These are phyloP conservation scores for Ochetophila trinervis DNA, from an alignment of 306 rosid genomes.

Conservation along the genomic window DNA sequence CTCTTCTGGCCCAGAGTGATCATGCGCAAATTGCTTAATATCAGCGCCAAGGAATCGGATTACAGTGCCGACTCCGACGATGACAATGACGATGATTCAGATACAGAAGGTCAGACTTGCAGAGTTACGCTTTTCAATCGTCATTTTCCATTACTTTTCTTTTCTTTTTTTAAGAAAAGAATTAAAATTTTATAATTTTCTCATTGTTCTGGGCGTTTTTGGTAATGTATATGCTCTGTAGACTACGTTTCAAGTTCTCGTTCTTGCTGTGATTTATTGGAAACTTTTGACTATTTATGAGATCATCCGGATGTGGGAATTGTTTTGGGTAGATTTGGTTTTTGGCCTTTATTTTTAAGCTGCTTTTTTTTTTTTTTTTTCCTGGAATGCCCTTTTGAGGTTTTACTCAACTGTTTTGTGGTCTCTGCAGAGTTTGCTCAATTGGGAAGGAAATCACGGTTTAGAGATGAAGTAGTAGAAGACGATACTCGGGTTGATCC, in stretches of 20 bases:
- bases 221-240: background rate
- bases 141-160: background rate
- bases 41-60: constrained; percentile 52
- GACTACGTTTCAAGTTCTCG: background rate
- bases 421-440: constrained; percentile 28
- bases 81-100: constrained; percentile 46
- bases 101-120: constrained; percentile 41
- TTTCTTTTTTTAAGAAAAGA: no score
- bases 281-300: constrained; percentile 1
- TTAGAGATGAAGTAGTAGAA: constrained; percentile 23
- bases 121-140: background rate
- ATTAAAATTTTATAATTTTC: background rate
- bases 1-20: constrained; percentile 70
- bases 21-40: constrained; percentile 78
- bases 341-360: background rate
- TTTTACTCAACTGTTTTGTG: constrained; percentile 3
- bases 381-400: constrained; percentile 1
- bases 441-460: constrained; percentile 31
- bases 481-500: constrained; percentile 30
- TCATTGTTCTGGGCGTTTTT: background rate
- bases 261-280: no score
- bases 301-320: background rate
- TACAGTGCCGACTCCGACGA: constrained; percentile 71
- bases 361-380: no score
- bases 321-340: background rate